These are phyloP conservation scores for Plasmodium cynomolgi DNA, from an alignment of 169 alveolate genomes.

Conservation along the genomic window DNA sequence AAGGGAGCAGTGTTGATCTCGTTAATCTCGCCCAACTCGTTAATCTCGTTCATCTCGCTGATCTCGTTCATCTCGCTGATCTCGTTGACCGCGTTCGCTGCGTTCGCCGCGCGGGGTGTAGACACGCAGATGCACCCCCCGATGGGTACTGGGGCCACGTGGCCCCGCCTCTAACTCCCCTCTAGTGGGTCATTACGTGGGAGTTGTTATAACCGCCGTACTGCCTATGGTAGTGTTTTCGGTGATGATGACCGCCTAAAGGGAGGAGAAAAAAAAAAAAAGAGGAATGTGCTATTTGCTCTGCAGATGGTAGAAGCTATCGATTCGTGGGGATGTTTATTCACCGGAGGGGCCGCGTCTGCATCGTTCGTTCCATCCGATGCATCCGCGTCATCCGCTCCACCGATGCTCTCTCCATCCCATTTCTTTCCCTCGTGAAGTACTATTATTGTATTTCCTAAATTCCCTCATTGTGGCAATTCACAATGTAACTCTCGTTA, in stretches of 20 bases:
- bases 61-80: background rate
- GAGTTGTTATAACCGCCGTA: slow-evolving; percentile 9
- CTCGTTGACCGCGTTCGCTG: no score
- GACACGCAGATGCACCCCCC: background rate
- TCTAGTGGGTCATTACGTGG: slow-evolving; percentile 13
- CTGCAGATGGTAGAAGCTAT: background rate
- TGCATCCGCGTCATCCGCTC: background rate
- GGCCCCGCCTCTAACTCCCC: background rate
- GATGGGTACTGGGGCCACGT: background rate
- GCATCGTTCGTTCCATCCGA: background rate
- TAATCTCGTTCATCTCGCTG: background rate
- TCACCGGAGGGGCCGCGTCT: background rate
- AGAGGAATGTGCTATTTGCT: background rate
- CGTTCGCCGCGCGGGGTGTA: background rate
- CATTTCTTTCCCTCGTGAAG: background rate
- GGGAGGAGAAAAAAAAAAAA: background rate
- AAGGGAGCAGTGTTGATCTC: background rate
- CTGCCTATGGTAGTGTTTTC: slow-evolving; percentile 29
- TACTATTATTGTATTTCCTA: slow-evolving; percentile 21
- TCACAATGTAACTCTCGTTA: background rate
- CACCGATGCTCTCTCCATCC: background rate
- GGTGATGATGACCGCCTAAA: slow-evolving; percentile 42
- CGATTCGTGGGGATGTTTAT: background rate
- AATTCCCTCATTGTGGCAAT: slow-evolving; percentile 45
- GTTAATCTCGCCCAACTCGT: background rate